These are phyloP conservation scores for Taphrina betulina DNA, from an alignment of 1,139 yeast genomes.

Conservation along the genomic window DNA sequence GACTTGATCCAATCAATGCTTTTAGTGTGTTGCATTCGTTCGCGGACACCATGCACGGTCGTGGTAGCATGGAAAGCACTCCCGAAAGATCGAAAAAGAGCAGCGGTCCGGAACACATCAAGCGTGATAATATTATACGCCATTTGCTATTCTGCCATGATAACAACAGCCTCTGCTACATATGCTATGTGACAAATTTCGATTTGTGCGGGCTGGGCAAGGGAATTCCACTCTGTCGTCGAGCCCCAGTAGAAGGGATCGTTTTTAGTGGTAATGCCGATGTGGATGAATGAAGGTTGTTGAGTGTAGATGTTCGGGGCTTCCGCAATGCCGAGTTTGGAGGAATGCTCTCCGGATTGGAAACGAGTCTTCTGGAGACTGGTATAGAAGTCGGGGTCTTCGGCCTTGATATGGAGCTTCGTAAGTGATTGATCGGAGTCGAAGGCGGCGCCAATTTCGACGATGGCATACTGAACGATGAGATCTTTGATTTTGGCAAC, in stretches of 20 bases:
- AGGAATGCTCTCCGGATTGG: slow-evolving; percentile 9
- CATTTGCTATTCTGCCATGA: no score
- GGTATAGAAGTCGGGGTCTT: slow-evolving; percentile 23
- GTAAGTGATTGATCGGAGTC: no score
- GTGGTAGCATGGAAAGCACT: no score
- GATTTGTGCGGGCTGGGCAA: slow-evolving; percentile 23
- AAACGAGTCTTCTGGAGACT: neutral
- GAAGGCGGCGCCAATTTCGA: neutral
- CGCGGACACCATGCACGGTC: no score
- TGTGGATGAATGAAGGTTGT: neutral
- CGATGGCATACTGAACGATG: slow-evolving; percentile 1
- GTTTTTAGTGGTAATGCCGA: neutral
- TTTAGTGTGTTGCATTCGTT: no score
- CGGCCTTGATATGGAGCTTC: neutral
- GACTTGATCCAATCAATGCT: no score
- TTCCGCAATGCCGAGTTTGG: neutral
- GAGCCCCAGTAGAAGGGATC: neutral
- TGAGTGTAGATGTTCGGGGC: neutral
- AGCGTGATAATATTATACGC: no score
- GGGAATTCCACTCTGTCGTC: slow-evolving; percentile 17
- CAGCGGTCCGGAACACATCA: no score
- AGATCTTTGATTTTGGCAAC: slow-evolving; percentile 8
- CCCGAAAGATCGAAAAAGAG: no score
- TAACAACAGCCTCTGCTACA: no score
- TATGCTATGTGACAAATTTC: no score